These are phyloP conservation scores for Phytophthora tentaculata DNA, from an alignment of 352 stramenopile species.

Conservation along the genomic window DNA sequence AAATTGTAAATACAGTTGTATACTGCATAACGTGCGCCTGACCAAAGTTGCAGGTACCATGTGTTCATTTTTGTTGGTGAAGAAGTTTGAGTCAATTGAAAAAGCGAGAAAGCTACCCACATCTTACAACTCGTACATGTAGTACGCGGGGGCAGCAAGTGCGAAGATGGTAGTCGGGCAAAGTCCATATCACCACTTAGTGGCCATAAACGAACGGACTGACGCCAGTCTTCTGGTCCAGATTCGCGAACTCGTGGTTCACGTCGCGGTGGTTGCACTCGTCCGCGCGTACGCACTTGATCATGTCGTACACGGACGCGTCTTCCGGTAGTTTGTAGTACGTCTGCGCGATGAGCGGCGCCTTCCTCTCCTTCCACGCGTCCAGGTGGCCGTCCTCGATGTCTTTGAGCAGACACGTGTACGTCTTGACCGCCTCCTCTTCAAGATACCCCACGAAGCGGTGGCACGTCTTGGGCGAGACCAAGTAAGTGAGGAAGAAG, in stretches of 20 bases:
- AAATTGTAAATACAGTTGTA: too few species aligned
- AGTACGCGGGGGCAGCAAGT: too few species aligned
- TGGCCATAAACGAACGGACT: constrained; percentile 48
- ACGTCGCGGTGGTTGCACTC: constrained; percentile 90
- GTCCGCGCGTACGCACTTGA: constrained; percentile 90
- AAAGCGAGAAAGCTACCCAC: too few species aligned
- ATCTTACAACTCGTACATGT: too few species aligned
- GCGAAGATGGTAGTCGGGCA: too few species aligned
- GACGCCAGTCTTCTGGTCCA: constrained; percentile 63
- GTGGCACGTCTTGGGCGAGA: constrained; percentile 90
- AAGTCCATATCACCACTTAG: too few species aligned
- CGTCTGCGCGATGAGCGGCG: constrained; percentile 77
- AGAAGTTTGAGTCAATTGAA: too few species aligned
- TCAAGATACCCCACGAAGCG: constrained; percentile 94
- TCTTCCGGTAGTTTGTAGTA: constrained; percentile 90
- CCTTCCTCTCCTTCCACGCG: constrained; percentile 71
- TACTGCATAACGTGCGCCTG: too few species aligned
- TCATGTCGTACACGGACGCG: constrained; percentile 80
- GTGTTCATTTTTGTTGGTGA: too few species aligned
- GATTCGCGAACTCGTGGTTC: constrained; percentile 75
- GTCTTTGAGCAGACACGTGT: constrained; percentile 90
- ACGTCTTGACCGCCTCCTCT: constrained; percentile 92
- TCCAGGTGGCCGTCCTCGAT: constrained; percentile 87
- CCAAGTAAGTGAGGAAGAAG: constrained; percentile 88
- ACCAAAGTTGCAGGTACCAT: too few species aligned